A percentile compares a stretch with the other conserved stretches of the same genome.
Conservation (phyloP, 441 rosid genomes). For the Rhodomyrtus psidioides region DNA sequence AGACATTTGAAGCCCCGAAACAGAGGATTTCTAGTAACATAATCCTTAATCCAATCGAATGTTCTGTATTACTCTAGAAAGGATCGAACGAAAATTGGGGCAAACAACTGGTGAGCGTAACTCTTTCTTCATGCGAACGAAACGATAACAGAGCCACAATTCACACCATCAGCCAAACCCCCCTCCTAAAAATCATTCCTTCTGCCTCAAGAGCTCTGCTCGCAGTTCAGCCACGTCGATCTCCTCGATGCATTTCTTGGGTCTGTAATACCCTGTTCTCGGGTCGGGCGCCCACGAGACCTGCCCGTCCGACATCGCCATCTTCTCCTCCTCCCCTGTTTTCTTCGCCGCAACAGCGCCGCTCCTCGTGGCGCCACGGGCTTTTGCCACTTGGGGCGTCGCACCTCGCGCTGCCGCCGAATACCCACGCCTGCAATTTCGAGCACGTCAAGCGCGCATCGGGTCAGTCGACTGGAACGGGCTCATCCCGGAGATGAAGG, state of each 20-base stretch:
- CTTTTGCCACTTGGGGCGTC: not conserved
- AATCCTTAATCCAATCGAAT: not conserved
- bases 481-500: not conserved
- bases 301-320: slow-evolving; percentile 25
- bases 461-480: not conserved
- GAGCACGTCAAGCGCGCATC: not conserved
- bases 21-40: not conserved
- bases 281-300: slow-evolving; percentile 83
- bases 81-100: not conserved
- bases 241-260: slow-evolving; percentile 49
- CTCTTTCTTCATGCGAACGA: not conserved
- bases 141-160: not conserved
- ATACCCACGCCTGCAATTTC: not conserved
- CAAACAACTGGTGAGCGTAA: not conserved
- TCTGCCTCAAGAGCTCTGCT: slow-evolving; percentile 51
- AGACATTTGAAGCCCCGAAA: not conserved
- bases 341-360: slow-evolving; percentile 30
- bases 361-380: not conserved
- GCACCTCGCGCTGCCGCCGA: not conserved
- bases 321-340: slow-evolving; percentile 28
- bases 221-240: slow-evolving; percentile 64
- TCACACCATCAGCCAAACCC: not conserved
- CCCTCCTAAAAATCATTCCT: slow-evolving; percentile 10
- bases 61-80: not conserved
- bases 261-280: slow-evolving; percentile 75